Evolutionary conservation across 805 yeast genomes (phyloP).

Genomic region (Cyberlindnera maclurae): DNA sequence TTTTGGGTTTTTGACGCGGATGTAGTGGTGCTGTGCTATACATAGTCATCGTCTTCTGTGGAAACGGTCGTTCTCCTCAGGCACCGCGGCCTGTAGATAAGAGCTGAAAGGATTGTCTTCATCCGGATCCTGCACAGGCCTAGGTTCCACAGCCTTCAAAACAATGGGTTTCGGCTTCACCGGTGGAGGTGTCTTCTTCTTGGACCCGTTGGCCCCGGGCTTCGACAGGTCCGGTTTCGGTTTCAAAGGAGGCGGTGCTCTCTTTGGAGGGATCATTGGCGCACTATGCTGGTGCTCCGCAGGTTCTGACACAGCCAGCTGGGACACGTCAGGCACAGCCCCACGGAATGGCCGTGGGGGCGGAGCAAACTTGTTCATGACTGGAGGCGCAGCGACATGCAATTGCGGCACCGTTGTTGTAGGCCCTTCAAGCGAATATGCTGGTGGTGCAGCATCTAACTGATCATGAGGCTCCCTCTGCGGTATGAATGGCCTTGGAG

Average conservation of each 20-base stretch:
- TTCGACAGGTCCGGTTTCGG: slow-evolving; percentile 6
- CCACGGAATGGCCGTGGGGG: slow-evolving; percentile 20
- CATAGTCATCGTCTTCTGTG: slow-evolving; percentile 14
- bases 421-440: not conserved
- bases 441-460: not conserved
- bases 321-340: not conserved
- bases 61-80: slow-evolving; percentile 28
- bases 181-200: slow-evolving; percentile 10
- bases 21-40: slow-evolving; percentile 1
- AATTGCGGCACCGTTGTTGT: slow-evolving; percentile 2
- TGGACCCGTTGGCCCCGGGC: no score
- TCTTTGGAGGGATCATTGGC: slow-evolving; percentile 1
- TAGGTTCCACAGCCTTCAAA: not conserved
- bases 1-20: not conserved
- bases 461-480: not conserved
- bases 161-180: slow-evolving; percentile 9
- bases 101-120: slow-evolving; percentile 29
- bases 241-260: slow-evolving; percentile 7
- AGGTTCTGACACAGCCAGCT: no score
- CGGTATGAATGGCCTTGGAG: slow-evolving; percentile 20
- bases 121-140: slow-evolving; percentile 7
- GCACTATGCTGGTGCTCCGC: no score
- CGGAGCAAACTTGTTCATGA: slow-evolving; percentile 10
- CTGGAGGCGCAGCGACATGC: slow-evolving; percentile 3
- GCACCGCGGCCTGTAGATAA: slow-evolving; percentile 32